phyloP scores from a whole-genome alignment of 1,139 yeast genomes.

The Yarrowia galli region DNA sequence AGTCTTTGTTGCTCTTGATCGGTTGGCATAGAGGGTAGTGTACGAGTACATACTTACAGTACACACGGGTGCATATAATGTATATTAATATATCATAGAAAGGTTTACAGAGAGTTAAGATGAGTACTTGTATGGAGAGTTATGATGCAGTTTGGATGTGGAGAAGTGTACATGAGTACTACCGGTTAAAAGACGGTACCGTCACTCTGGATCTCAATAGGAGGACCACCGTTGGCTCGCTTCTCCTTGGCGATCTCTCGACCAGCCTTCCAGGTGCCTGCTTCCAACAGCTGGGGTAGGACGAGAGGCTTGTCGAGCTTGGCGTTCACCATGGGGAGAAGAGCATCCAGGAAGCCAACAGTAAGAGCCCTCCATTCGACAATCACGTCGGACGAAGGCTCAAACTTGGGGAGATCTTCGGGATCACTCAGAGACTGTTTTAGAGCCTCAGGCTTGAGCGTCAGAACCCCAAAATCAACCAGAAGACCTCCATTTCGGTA shows the following conservation, averaged over 20 bases:
- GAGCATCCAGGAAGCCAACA: conserved; percentile 60
- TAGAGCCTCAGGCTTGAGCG: conserved; percentile 54
- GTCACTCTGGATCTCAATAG: conserved; percentile 63
- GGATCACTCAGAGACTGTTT: conserved; percentile 41
- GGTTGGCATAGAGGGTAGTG: conserved; percentile 22
- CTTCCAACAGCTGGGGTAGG: conserved; percentile 65
- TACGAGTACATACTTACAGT: no score
- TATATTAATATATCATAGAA: conserved; percentile 3
- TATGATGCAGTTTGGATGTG: no score
- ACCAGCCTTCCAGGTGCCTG: conserved; percentile 71
- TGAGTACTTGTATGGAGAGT: no score
- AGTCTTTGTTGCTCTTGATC: conserved; percentile 61
- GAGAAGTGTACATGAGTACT: no score
- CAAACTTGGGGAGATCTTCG: conserved; percentile 56
- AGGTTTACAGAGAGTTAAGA: background rate
- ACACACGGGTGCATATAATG: conserved; percentile 19
- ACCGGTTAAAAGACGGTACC: conserved; percentile 62
- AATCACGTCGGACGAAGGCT: conserved; percentile 62
- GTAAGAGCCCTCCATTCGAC: conserved; percentile 72
- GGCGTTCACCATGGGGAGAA: conserved; percentile 58
- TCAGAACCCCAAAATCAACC: conserved; percentile 60
- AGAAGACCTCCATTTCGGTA: conserved; percentile 69
- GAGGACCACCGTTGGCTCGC: conserved; percentile 62
- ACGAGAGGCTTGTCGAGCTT: conserved; percentile 50
- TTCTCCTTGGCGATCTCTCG: conserved; percentile 61